Conservation (phyloP, 345 rosid genomes). For the Angophora floribunda region DNA sequence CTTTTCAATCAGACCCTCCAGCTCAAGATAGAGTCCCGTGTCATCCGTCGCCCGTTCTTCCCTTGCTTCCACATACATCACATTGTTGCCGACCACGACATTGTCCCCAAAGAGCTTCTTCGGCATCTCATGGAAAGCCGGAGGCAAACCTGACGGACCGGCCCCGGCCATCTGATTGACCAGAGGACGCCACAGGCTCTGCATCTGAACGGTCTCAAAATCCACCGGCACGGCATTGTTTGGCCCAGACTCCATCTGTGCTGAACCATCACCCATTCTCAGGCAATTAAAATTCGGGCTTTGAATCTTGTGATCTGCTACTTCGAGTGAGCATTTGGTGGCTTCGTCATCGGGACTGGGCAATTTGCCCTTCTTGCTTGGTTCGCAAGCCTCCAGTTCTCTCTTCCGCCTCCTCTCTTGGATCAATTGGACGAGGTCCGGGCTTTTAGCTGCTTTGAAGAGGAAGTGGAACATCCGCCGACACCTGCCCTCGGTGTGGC, state of each 20-base stretch:
- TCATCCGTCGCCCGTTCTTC: slow-evolving; percentile 3
- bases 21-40: slow-evolving; percentile 16
- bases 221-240: background rate
- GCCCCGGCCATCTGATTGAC: background rate
- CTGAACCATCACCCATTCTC: background rate
- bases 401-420: slow-evolving; percentile 30
- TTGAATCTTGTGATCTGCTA: background rate
- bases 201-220: background rate
- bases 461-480: slow-evolving; percentile 38
- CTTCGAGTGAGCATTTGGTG: background rate
- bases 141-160: background rate
- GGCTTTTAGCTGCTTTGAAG: slow-evolving; percentile 22
- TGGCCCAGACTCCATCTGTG: background rate
- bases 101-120: slow-evolving; percentile 7
- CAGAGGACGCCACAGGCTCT: background rate
- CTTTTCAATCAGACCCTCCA: slow-evolving; percentile 26
- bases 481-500: slow-evolving; percentile 23
- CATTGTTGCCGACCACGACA: background rate
- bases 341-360: background rate
- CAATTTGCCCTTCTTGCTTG: slow-evolving; percentile 20
- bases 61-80: background rate
- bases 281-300: background rate
- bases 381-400: slow-evolving; percentile 2
- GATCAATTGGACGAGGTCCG: slow-evolving; percentile 22
- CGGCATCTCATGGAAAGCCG: background rate